Evolutionary conservation across 2,329 filamentous ascomycete species (phyloP).

Genomic region (Dactylonectria macrodidyma): DNA sequence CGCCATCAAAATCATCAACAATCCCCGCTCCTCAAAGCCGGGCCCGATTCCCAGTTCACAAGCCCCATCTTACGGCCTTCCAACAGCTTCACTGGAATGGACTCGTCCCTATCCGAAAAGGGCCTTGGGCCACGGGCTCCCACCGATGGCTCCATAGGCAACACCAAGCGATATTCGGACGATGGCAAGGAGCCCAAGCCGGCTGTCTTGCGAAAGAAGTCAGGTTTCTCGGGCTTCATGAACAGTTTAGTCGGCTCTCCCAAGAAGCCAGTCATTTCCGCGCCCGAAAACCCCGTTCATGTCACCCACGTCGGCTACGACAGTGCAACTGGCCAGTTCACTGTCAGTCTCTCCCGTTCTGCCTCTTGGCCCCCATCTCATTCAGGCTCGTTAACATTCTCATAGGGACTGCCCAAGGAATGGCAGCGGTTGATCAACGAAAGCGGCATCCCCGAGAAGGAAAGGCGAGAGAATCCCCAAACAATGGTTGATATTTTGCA

Average conservation of each 20-base stretch:
- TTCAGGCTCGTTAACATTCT: conserved; percentile 32
- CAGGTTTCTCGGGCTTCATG: conserved; percentile 89
- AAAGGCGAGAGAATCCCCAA: conserved; percentile 95
- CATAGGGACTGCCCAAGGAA: conserved; percentile 92
- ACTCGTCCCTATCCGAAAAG: conserved; percentile 56
- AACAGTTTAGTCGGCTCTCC: conserved; percentile 87
- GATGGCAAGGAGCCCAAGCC: conserved; percentile 77
- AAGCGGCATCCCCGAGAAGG: conserved; percentile 95
- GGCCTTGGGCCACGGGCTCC: conserved; percentile 49
- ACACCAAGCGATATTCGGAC: conserved; percentile 84
- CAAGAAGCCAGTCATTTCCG: conserved; percentile 94
- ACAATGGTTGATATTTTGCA: conserved; percentile 96
- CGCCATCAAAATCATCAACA: conserved; percentile 49
- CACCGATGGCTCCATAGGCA: conserved; percentile 63
- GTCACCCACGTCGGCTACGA: conserved; percentile 99
- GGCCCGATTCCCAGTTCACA: conserved; percentile 65
- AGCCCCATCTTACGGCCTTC: conserved; percentile 75
- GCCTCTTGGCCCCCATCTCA: conserved; percentile 27
- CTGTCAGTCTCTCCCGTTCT: conserved; percentile 70
- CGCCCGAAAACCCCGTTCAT: conserved; percentile 96
- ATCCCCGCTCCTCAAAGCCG: conserved; percentile 62
- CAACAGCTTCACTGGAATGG: conserved; percentile 64
- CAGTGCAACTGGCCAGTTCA: conserved; percentile 96
- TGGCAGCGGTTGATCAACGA: conserved; percentile 97
- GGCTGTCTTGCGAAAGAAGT: conserved; percentile 82